Evolutionary conservation across 2,329 filamentous ascomycete genomes (phyloP).

Genomic region (Corinectria fuckeliana): DNA sequence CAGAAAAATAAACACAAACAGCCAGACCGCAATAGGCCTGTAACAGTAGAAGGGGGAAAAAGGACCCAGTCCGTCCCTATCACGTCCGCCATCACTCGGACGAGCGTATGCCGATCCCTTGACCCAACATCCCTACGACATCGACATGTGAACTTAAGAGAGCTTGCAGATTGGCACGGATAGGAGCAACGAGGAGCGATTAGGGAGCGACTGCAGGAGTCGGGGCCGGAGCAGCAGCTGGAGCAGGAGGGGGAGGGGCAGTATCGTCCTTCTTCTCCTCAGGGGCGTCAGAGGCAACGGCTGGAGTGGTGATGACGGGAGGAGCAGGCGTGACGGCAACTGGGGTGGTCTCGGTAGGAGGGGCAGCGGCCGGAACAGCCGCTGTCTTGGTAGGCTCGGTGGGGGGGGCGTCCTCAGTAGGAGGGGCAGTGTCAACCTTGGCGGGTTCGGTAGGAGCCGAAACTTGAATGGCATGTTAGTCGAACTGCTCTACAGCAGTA

Average conservation of each 20-base stretch:
- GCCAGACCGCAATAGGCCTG: neutral
- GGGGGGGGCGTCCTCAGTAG: slow-evolving; percentile 36
- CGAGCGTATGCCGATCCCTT: neutral
- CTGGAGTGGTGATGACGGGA: slow-evolving; percentile 13
- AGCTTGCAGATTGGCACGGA: slow-evolving; percentile 16
- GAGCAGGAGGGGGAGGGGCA: slow-evolving; percentile 29
- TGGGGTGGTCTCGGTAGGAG: slow-evolving; percentile 34
- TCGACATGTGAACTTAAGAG: slow-evolving; percentile 5
- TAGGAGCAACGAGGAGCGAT: slow-evolving; percentile 4
- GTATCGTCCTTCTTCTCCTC: slow-evolving; percentile 31
- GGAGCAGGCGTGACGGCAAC: slow-evolving; percentile 27
- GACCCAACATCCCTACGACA: slow-evolving; percentile 8
- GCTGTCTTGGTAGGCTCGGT: slow-evolving; percentile 38
- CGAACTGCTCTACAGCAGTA: neutral
- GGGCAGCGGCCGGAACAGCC: slow-evolving; percentile 25
- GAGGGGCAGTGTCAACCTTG: slow-evolving; percentile 39
- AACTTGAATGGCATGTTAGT: slow-evolving; percentile 2
- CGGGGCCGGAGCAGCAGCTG: slow-evolving; percentile 32
- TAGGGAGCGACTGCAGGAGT: slow-evolving; percentile 34
- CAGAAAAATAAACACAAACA: slow-evolving; percentile 26
- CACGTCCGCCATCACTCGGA: slow-evolving; percentile 3
- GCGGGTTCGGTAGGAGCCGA: slow-evolving; percentile 34
- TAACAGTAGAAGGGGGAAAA: neutral
- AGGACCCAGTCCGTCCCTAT: slow-evolving; percentile 2
- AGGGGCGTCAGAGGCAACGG: slow-evolving; percentile 33